Base-by-base conservation (phyloP, 805 yeast species). In the Clavispora vitiphila region DNA sequence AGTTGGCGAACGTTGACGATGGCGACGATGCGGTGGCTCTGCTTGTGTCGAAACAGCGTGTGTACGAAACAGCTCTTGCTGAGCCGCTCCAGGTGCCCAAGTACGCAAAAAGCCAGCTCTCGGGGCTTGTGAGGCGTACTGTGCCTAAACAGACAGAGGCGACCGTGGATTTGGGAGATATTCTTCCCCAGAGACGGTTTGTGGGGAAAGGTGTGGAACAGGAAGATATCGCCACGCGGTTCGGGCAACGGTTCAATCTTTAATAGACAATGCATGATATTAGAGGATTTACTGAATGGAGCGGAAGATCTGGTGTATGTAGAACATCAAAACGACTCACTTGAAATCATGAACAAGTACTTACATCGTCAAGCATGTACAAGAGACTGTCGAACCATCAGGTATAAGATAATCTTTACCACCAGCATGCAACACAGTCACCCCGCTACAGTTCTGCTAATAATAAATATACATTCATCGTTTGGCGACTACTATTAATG, bases 31-130 rank as follows among this genome's bases (percentile, higher is more conserved):
- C 38, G 8, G 53, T 49, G n/a, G 46, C 42, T 14, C 52, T 54
- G 1, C 50, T 61, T 35, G 48, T 45, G 4, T 34, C 59, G 18
- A 58, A 56, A 34, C 55, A 57, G 39, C 47, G 62, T 30, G 37
- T 49, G 34, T 59, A 56, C 34, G 48, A 57, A 14, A 47, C 41
- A 22, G 43, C 35, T 16, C 37, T 50, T 8, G 22, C 41, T 5
- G 38, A 35, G 21, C 45, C 43, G 12, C 44, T 49, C 32, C 37
- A 42, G 29, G 43, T 55, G 15, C 65, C 61, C 5, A 54, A 54
- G 36, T 60, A 60, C 35, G 34, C 51, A 11, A 38, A 29, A 6
- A 48, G 38, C 40, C 42, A 37, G 15, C 31, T 44, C 9, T 25
- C 47, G 3, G 51, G 46, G 2, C 29, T 12, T 20, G 39, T 44